Conservation (phyloP, 1,284 basidiomycete species). For the Leccinum griseonigrum region DNA sequence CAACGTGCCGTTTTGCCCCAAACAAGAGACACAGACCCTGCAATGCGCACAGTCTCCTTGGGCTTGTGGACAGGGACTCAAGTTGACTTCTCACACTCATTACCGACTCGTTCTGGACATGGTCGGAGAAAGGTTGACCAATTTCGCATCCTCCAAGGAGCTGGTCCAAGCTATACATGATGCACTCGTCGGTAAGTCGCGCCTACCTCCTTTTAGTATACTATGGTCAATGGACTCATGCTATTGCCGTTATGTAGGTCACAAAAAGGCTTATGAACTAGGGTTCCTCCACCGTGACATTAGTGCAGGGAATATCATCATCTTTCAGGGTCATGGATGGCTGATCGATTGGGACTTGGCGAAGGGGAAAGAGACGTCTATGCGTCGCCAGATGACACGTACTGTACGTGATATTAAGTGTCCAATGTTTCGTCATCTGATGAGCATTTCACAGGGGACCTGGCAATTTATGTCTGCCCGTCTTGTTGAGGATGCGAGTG, state of each 20-base stretch:
- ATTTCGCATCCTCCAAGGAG: neutral
- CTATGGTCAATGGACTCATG: neutral
- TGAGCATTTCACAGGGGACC: neutral
- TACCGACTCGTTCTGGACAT: neutral
- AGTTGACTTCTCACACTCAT: neutral
- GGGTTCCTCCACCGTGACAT: neutral
- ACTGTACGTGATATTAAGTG: neutral
- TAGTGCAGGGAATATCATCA: neutral
- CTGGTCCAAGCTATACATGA: neutral
- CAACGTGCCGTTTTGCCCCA: neutral
- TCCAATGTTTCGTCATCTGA: neutral
- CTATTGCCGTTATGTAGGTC: neutral
- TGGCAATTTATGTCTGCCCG: neutral
- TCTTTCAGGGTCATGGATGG: neutral
- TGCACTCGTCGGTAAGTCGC: neutral
- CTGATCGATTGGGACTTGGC: neutral
- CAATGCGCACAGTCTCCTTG: neutral
- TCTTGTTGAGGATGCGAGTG: neutral
- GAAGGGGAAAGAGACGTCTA: neutral
- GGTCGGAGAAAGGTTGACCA: neutral
- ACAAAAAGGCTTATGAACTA: neutral
- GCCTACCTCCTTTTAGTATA: neutral
- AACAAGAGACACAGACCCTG: neutral
- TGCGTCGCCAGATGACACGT: neutral
- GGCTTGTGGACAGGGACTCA: neutral